Evolutionary conservation across 2,329 filamentous ascomycete species (phyloP).

Genomic region (Pezicula carpinea): DNA sequence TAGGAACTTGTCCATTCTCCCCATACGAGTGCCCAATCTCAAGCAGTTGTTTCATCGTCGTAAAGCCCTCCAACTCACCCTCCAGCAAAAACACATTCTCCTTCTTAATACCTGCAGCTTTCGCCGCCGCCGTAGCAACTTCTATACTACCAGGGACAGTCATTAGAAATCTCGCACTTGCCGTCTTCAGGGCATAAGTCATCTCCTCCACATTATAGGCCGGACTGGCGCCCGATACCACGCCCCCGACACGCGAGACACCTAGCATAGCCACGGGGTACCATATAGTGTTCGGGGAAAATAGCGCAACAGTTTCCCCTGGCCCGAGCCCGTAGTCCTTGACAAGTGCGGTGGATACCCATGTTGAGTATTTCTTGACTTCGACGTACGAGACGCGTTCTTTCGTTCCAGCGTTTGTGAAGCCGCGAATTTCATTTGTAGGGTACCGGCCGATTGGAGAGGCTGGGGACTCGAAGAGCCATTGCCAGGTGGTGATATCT

Average conservation of each 20-base stretch:
- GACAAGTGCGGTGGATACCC: slow-evolving; percentile 56
- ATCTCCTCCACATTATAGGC: slow-evolving; percentile 66
- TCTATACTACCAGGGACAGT: slow-evolving; percentile 50
- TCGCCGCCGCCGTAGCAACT: slow-evolving; percentile 48
- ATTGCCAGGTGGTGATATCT: slow-evolving; percentile 54
- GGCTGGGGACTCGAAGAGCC: slow-evolving; percentile 53
- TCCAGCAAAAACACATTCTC: slow-evolving; percentile 53
- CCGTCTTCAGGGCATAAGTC: slow-evolving; percentile 57
- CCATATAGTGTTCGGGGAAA: slow-evolving; percentile 62
- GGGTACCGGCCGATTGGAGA: slow-evolving; percentile 36
- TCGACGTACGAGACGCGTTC: slow-evolving; percentile 53
- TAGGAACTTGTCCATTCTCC: slow-evolving; percentile 36
- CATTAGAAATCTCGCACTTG: slow-evolving; percentile 52
- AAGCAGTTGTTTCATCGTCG: slow-evolving; percentile 36
- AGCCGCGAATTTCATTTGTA: slow-evolving; percentile 24
- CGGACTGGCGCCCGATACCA: slow-evolving; percentile 58
- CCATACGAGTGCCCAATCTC: slow-evolving; percentile 31
- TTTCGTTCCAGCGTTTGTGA: slow-evolving; percentile 54
- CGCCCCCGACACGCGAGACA: slow-evolving; percentile 45
- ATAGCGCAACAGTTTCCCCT: slow-evolving; percentile 55
- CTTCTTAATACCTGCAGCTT: slow-evolving; percentile 46
- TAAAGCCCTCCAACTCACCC: slow-evolving; percentile 45
- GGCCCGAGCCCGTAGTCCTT: slow-evolving; percentile 48
- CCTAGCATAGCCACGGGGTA: slow-evolving; percentile 61
- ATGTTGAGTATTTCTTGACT: slow-evolving; percentile 51